Conservation (phyloP, 164 flowering plant species). For the Macadamia tetraphylla region DNA sequence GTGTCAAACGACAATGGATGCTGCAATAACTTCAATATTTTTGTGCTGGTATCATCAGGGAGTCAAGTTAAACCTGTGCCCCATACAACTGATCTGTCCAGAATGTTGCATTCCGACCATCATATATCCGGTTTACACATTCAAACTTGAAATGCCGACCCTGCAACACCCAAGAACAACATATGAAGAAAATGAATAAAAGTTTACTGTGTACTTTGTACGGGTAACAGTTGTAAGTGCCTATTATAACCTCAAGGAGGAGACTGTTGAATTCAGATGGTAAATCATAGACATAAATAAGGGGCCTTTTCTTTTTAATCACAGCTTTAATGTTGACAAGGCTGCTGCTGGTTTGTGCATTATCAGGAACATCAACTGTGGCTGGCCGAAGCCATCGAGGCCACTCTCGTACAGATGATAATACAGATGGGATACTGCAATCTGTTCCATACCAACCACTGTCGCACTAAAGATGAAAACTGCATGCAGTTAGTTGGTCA, state of each 20-base stretch:
- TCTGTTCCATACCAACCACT: constrained; percentile 91
- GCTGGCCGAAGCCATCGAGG: constrained; percentile 96
- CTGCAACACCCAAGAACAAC: constrained; percentile 32
- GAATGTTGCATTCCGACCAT: constrained; percentile 57
- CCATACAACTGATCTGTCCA: constrained; percentile 96
- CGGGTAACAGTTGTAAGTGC: constrained; percentile 1
- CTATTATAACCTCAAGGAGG: constrained; percentile 78
- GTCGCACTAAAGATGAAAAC: constrained; percentile 47
- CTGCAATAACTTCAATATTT: not conserved
- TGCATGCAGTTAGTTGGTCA: not conserved
- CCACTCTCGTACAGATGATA: constrained; percentile 66
- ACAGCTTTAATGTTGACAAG: constrained; percentile 42
- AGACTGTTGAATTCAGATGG: constrained; percentile 87
- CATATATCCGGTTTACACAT: constrained; percentile 88
- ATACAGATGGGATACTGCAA: constrained; percentile 84
- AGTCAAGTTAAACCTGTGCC: constrained; percentile 57
- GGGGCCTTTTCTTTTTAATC: constrained; percentile 85
- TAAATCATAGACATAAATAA: constrained; percentile 89
- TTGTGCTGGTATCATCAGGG: not conserved
- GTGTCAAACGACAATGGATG: constrained; percentile 1
- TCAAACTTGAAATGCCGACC: constrained; percentile 90
- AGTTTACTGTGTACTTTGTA: not conserved
- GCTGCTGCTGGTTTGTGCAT: constrained; percentile 20
- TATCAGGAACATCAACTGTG: constrained; percentile 50
- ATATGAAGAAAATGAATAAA: constrained; percentile 2